Evolutionary conservation across 1,139 yeast genomes (phyloP), one percentile per base, ranked within the genome.

Genomic region (Candida freyschussii): DNA sequence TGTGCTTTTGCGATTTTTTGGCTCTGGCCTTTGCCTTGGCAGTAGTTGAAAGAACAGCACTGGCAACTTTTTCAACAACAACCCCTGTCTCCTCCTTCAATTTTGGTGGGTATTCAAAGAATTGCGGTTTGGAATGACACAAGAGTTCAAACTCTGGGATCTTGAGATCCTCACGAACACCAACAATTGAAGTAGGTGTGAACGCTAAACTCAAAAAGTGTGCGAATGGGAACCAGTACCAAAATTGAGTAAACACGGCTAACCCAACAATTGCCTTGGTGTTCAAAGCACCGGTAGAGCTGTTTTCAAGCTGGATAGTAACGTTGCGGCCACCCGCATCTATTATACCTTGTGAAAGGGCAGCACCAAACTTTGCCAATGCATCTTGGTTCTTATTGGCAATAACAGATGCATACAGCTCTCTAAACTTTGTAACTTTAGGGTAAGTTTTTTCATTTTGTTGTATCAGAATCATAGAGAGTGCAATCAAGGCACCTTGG

Each of bases 271-370:
- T 80, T 0, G 96, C 93, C 55, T 83, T 83, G 58, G 81, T 78
- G 58, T 91, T 91, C 46, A 91, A 72, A 12, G 95, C 87, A 41
- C 87, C 94, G 22, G 96, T 86, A 47, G 86, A 91, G n/a, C 78
- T 55, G 56, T 91, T 85, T 59, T 91, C 97, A 37, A 91, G 68
- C 48, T 83, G 83, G 45, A 91, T 87, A 1, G 97, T 89, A n/a
- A 85, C 95, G 53, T 93, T 91, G 57, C 98, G 78, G 14, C 99
- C 99, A 62, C 98, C 97, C 11, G 98, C 98, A 63, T 91, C 97
- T 57, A 93, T 80, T 47, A 91, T 91, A 59, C 99, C 98, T 64
- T 89, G 97, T 10, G 96, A 91, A 34, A 93, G 67, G 13, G 96
- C 86, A 24, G 98, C 97, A 56, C 99, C 99, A 60, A 89, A 91